These are phyloP conservation scores for Clonostachys solani DNA, from an alignment of 2,329 filamentous ascomycete genomes.

Conservation along the genomic window DNA sequence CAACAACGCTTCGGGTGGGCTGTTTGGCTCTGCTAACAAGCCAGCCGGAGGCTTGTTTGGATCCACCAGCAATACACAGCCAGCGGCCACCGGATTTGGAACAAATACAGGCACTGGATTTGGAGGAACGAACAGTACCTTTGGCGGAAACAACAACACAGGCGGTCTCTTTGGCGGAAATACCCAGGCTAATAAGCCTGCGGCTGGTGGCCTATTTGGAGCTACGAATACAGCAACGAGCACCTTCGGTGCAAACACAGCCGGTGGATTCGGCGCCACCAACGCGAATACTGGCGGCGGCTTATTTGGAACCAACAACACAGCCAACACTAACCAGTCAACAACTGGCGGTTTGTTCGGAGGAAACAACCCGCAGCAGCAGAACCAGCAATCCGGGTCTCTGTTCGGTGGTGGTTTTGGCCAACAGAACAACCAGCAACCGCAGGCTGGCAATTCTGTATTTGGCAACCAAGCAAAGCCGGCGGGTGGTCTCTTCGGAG, in stretches of 20 bases:
- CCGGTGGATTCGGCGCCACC: constrained; percentile 30
- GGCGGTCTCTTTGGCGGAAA: constrained; percentile 3
- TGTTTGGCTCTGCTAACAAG: constrained; percentile 31
- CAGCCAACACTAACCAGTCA: constrained; percentile 16
- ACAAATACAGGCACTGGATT: constrained; percentile 7
- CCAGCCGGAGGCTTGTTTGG: constrained; percentile 38
- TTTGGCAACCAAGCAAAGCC: constrained; percentile 37
- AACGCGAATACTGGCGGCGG: constrained; percentile 28
- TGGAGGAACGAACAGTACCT: constrained; percentile 18
- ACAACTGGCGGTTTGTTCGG: constrained; percentile 47
- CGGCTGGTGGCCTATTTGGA: constrained; percentile 36
- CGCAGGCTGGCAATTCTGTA: constrained; percentile 40
- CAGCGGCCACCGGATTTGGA: constrained; percentile 27
- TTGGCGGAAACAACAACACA: background rate
- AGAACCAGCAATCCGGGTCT: constrained; percentile 24
- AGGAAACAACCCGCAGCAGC: constrained; percentile 22
- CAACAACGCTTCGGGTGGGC: constrained; percentile 19
- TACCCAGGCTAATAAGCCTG: constrained; percentile 5
- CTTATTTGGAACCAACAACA: constrained; percentile 37
- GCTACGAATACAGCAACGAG: constrained; percentile 12
- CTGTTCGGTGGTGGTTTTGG: constrained; percentile 41
- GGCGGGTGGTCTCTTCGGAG: constrained; percentile 39
- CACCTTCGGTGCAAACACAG: constrained; percentile 14
- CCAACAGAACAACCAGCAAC: constrained; percentile 23
- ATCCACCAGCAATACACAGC: constrained; percentile 22